Base-by-base conservation (phyloP, 192 early-diverging fungal species). In the Entomortierella beljakovae region DNA sequence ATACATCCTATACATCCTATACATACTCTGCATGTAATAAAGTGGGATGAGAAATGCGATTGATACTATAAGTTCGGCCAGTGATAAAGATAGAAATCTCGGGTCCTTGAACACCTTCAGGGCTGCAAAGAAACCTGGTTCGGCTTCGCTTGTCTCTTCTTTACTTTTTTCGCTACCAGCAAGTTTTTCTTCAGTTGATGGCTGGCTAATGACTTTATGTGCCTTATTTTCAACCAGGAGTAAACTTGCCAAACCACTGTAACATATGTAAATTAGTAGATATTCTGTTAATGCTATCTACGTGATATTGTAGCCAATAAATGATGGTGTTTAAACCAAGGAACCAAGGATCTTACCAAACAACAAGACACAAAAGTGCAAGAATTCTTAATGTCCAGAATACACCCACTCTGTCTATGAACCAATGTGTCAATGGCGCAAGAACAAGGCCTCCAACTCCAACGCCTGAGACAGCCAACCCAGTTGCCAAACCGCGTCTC, bases 391-490 rank as follows among this genome's bases (percentile, higher is more conserved):
- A 43, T 0, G 82, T 70, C 69, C 80, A 80, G 37, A 66, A 70
- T 51, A 80, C 73, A 6, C 71, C 86, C 22, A 75, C 20, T 10
- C 56, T 60, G 2, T 40, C 67, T 31, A 87, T 72, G 25, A 87
- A 56, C 25, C 22, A 15, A 32, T 82, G 54, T 11, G 76, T 82
- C 61, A 80, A 35, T 0, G 91, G 91, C 0, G 90, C 87, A 23
- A 93, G 72, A 6, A 85, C 67, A 29, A 91, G 58, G 4, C 91
- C 91, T 22, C 91, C 91, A 22, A 88, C 75, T 11, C 91, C 91
- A 6, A 89, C 87, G 1, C 91, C 91, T 2, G 88, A 83, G 1
- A 93, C 89, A 1, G 90, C 86, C 33, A 92, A 75, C 6, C 91
- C 91, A 13, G 87, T 91, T 0, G 91, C 92, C 18, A 93, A 73